A percentile compares a stretch with the other conserved stretches of the same genome.
Evolutionary conservation across 2,329 filamentous ascomycete species (phyloP).

Genomic region (Pseudogymnoascus sp.): DNA sequence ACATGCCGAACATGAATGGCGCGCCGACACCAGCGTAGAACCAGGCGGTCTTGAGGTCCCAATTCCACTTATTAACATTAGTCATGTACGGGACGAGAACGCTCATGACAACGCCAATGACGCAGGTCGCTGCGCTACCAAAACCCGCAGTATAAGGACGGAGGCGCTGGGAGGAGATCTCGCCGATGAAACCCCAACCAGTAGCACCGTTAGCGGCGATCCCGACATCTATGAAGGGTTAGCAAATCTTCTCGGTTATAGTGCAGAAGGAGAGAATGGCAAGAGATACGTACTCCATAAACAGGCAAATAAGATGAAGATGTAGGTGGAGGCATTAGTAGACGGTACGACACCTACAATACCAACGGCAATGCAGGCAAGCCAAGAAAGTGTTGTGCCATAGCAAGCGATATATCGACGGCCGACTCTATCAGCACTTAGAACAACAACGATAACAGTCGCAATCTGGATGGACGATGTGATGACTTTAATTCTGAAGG

Average conservation of each 20-base stretch:
- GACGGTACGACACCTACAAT: slow-evolving; percentile 13
- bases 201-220: slow-evolving; percentile 11
- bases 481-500: slow-evolving; percentile 37
- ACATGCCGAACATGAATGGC: slow-evolving; percentile 16
- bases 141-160: slow-evolving; percentile 21
- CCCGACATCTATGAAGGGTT: not conserved
- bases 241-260: not conserved
- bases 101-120: slow-evolving; percentile 72
- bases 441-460: slow-evolving; percentile 14
- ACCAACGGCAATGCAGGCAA: slow-evolving; percentile 14
- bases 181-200: slow-evolving; percentile 22
- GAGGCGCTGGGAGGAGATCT: slow-evolving; percentile 21
- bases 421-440: slow-evolving; percentile 12
- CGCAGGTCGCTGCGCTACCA: slow-evolving; percentile 33
- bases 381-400: slow-evolving; percentile 13
- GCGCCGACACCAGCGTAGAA: slow-evolving; percentile 19
- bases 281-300: slow-evolving; percentile 12
- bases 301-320: slow-evolving; percentile 14
- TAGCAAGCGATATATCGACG: slow-evolving; percentile 13
- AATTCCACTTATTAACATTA: slow-evolving; percentile 79
- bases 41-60: slow-evolving; percentile 42
- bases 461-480: slow-evolving; percentile 32
- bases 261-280: not conserved
- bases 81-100: slow-evolving; percentile 90
- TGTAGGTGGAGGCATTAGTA: slow-evolving; percentile 12